Conservation (phyloP, 1,139 yeast genomes). For the Candida buenavistaensis region DNA sequence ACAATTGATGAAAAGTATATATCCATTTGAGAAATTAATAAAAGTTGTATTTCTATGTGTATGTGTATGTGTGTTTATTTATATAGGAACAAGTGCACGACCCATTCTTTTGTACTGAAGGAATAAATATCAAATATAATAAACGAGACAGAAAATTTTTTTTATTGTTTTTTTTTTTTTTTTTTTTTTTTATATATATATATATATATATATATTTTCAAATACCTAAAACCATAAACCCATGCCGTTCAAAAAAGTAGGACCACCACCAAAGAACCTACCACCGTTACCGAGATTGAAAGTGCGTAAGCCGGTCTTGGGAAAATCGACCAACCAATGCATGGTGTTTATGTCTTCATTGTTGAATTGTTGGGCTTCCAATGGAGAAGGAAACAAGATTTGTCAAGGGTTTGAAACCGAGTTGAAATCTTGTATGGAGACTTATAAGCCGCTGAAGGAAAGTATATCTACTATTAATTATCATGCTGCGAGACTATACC, state of each 20-base stretch:
- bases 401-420: constrained; percentile 65
- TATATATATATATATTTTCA: too few species aligned
- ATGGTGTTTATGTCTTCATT: constrained; percentile 79
- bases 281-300: constrained; percentile 78
- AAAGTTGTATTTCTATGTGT: too few species aligned
- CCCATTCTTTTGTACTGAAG: too few species aligned
- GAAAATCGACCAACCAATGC: constrained; percentile 68
- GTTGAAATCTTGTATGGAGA: constrained; percentile 49
- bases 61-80: background rate
- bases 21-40: too few species aligned
- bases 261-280: constrained; percentile 34
- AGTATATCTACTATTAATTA: constrained; percentile 61
- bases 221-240: background rate
- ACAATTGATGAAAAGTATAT: constrained; percentile 1
- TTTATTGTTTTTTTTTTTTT: too few species aligned
- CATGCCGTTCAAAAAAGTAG: constrained; percentile 33
- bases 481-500: constrained; percentile 80
- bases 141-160: too few species aligned
- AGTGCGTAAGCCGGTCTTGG: constrained; percentile 63
- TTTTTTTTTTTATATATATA: too few species aligned
- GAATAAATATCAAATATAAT: too few species aligned
- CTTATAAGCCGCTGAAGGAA: constrained; percentile 48
- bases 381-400: constrained; percentile 74
- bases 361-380: constrained; percentile 94
- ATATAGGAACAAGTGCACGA: too few species aligned